phyloP scores from a whole-genome alignment of 1,139 yeast genomes.

The Kazachstania sp. region DNA sequence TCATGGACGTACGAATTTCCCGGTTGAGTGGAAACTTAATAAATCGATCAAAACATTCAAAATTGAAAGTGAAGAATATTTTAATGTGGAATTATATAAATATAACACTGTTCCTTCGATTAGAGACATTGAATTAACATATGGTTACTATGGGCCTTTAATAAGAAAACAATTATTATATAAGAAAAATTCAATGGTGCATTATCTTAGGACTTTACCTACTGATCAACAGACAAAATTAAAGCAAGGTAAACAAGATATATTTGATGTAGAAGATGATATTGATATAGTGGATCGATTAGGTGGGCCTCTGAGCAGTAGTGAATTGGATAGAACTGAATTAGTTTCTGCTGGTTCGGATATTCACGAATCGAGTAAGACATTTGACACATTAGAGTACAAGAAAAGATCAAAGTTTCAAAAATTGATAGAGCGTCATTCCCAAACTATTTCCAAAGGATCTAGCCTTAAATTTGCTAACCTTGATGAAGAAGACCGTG shows the following conservation, averaged over 20 bases:
- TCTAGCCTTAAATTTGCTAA: neutral
- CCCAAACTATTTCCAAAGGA: neutral
- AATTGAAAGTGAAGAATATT: slow-evolving; percentile 30
- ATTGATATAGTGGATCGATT: slow-evolving; percentile 34
- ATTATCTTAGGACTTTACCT: slow-evolving; percentile 18
- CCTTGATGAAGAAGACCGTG: slow-evolving; percentile 8
- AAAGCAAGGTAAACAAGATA: slow-evolving; percentile 4
- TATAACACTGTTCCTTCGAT: slow-evolving; percentile 23
- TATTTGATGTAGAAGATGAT: slow-evolving; percentile 14
- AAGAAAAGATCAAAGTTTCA: slow-evolving; percentile 7
- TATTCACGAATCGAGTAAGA: slow-evolving; percentile 6
- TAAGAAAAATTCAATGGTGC: slow-evolving; percentile 31
- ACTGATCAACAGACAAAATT: neutral
- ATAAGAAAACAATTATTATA: slow-evolving; percentile 32
- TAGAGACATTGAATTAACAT: slow-evolving; percentile 38
- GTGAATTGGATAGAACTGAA: slow-evolving; percentile 35
- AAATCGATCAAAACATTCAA: slow-evolving; percentile 16
- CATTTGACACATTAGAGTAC: slow-evolving; percentile 5
- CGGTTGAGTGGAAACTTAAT: slow-evolving; percentile 33
- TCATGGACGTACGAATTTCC: slow-evolving; percentile 29
- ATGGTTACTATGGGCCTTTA: slow-evolving; percentile 44
- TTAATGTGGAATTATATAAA: slow-evolving; percentile 22
- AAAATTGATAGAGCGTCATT: slow-evolving; percentile 3
- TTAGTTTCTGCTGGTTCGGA: slow-evolving; percentile 28
- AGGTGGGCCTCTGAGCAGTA: slow-evolving; percentile 43